Conservation (phyloP, 1,284 basidiomycete species). For the Anthracocystis walkeri region DNA sequence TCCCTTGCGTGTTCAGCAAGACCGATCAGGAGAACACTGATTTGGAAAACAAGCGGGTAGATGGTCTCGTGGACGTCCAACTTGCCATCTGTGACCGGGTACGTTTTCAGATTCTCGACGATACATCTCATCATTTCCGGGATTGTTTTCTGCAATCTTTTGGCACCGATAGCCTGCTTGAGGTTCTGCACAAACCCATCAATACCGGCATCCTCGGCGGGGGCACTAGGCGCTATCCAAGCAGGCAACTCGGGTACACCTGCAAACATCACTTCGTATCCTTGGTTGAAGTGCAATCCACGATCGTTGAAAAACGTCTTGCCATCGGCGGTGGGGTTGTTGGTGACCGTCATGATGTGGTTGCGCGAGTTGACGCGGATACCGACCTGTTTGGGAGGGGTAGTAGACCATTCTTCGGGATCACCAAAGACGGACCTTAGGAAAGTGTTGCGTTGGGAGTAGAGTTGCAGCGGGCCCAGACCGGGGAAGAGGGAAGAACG, state of each 20-base stretch:
- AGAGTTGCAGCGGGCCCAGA: constrained; percentile 40
- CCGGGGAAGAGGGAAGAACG: constrained; percentile 24
- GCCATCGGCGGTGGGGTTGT: constrained; percentile 33
- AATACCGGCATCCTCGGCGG: constrained; percentile 31
- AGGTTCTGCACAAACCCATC: constrained; percentile 44
- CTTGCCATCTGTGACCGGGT: constrained; percentile 27
- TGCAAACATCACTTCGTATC: constrained; percentile 49
- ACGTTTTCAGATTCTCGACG: constrained; percentile 15
- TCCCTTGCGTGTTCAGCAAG: constrained; percentile 42
- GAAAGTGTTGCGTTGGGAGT: constrained; percentile 44
- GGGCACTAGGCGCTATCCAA: constrained; percentile 19
- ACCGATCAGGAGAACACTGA: constrained; percentile 42
- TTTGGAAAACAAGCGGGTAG: constrained; percentile 54
- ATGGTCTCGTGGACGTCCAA: constrained; percentile 45
- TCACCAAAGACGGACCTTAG: constrained; percentile 48
- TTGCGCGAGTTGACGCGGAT: constrained; percentile 35
- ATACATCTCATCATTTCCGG: constrained; percentile 35
- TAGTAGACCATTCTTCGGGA: constrained; percentile 33
- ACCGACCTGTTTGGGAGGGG: constrained; percentile 26
- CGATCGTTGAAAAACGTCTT: constrained; percentile 57
- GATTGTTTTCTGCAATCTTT: constrained; percentile 25
- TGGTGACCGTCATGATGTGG: constrained; percentile 46
- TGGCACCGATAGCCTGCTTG: constrained; percentile 18
- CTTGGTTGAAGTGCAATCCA: constrained; percentile 41
- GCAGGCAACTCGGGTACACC: constrained; percentile 43